Base-by-base conservation (phyloP, 2,329 filamentous ascomycete genomes). In the Fusarium fracticaudum region DNA sequence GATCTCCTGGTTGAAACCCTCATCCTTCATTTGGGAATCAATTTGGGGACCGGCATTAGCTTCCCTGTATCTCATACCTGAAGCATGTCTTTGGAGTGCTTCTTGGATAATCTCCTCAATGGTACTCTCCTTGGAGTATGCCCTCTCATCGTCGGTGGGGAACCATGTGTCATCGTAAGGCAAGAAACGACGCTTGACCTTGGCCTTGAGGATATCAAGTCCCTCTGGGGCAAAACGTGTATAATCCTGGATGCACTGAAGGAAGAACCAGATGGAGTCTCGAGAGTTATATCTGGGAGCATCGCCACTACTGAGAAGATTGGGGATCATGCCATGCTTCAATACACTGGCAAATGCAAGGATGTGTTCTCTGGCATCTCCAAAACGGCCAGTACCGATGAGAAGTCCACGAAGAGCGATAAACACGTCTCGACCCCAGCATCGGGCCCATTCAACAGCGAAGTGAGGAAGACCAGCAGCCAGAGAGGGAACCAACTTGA, bases 301-400 rank as follows among this genome's bases (percentile, higher is more conserved):
- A 69, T 92, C 94, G 12, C 96, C 95, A 68, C 93, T 94, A 74
- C 94, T 92, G 20, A 99, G 87, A 26, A 99, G 87, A 79, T 99
- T 99, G 20, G 96, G 96, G 65, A 99, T 95, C 95, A 98, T 97
- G 58, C 96, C 96, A 78, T 99, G 96, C 86, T 99, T 99, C 76
- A 99, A 85, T 17, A 99, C 95, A 80, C 95, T 98, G 6, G 94
- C 95, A 84, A 99, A 99, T 14, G 95, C 96, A 69, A 94, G 86
- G 67, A 99, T 98, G 79, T 99, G 97, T 81, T 98, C 95, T 79
- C 91, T 95, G 13, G 96, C 96, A 80, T 98, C 95, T 6, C 89
- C 90, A 77, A 93, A 98, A 14, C 96, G 92, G 5, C 95, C 94
- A 17, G 96, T 98, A 45, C 94, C 95, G 41, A 99, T 89, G 76